Evolutionary conservation across 23 red algal species (phyloP), one percentile per base, ranked within the genome.

Genomic region (Cyanidioschyzon merolae): DNA sequence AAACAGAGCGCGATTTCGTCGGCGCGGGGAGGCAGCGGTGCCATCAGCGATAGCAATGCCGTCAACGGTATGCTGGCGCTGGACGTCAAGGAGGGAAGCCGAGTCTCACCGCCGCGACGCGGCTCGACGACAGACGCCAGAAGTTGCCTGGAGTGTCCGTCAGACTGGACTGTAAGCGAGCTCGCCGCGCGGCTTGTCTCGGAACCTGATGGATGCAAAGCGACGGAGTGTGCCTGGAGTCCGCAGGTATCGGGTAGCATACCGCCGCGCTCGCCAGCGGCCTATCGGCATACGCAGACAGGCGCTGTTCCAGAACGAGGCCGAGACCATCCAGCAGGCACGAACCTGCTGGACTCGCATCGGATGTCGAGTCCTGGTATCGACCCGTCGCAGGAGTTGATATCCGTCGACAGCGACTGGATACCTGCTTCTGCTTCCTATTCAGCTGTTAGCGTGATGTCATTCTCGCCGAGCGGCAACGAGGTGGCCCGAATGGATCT

Each of bases 361-460:
- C 2, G 12, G 2, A 21, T 54, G 45, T 21, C 45, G 21, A 54
- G 45, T 54, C 45, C 45, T 15, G 7, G 12, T 7, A 7, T 21
- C 12, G 45, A 54, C 21, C 7, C 45, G 21, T 15, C 12, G 21
- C 12, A 54, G 21, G 45, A 54, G 63, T 25, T 32, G 29, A 7
- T 71, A 27, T 27, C 3, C 2, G 29, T 12, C 63, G 63, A 71
- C 12, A 7, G 12, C 12, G n/a, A 25, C 12, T 27, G 3, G n/a
- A 32, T 7, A 25, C n/a, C 63, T 7, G 63, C 63, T 27, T 32
- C 63, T 25, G 63, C 63, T 7, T 35, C 63, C n/a, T 71, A 71
- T 27, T 71, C 63, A 12, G 21, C 63, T 7, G 63, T 71, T 7
- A 71, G 63, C 63, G 63, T 71, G 63, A 71, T 71, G 63, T 71